Conservation (phyloP, 768 basidiomycete genomes). For the Boletus sensibilis region DNA sequence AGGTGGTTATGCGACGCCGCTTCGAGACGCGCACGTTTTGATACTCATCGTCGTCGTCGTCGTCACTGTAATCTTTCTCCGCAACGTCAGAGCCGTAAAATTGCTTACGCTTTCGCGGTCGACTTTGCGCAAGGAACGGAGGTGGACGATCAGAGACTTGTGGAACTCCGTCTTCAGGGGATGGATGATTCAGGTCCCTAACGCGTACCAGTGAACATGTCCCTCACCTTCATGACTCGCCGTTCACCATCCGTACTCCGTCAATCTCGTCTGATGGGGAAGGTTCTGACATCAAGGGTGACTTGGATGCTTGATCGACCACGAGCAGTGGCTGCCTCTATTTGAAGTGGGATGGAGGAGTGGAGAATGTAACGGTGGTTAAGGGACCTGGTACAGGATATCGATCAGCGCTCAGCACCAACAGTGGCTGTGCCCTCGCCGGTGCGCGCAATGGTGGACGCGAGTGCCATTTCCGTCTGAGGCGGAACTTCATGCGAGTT, state of each 20-base stretch:
- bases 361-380: too few relatives aligned
- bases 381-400: too few relatives aligned
- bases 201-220: not conserved
- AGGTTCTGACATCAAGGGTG: too few relatives aligned
- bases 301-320: too few relatives aligned
- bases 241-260: slow-evolving; percentile 45
- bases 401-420: too few relatives aligned
- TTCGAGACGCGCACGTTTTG: slow-evolving; percentile 31
- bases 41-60: slow-evolving; percentile 36
- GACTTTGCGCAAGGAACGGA: slow-evolving; percentile 60
- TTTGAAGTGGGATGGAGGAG: too few relatives aligned
- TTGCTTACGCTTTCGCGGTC: slow-evolving; percentile 52
- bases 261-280: too few relatives aligned
- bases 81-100: slow-evolving; percentile 41
- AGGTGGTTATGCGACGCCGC: slow-evolving; percentile 30
- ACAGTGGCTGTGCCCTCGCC: too few relatives aligned
- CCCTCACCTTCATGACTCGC: slow-evolving; percentile 57
- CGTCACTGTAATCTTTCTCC: slow-evolving; percentile 37
- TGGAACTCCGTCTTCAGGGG: slow-evolving; percentile 63
- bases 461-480: too few relatives aligned
- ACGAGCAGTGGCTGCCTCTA: too few relatives aligned
- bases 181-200: not conserved
- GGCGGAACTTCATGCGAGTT: too few relatives aligned
- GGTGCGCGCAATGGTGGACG: too few relatives aligned
- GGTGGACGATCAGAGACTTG: slow-evolving; percentile 54